Evolutionary conservation across 1,284 basidiomycete species (phyloP).

Genomic region (Rhodofomes roseus): DNA sequence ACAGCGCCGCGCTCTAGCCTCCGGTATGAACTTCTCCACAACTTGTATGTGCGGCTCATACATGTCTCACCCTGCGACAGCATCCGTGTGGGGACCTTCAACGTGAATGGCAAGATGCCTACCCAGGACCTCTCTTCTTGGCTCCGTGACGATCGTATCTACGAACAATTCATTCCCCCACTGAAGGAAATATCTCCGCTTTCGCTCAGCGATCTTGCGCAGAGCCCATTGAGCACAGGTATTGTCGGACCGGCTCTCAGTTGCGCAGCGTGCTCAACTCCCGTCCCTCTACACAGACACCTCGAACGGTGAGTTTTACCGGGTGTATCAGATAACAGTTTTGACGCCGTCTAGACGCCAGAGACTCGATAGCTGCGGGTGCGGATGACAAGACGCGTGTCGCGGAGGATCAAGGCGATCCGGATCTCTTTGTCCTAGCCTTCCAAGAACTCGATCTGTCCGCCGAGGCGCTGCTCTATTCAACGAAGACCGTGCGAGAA

Average conservation of each 20-base stretch:
- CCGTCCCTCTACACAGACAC: neutral
- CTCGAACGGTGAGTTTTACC: neutral
- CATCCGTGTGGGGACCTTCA: conserved; percentile 72
- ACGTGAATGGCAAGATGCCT: conserved; percentile 72
- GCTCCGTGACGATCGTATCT: conserved; percentile 30
- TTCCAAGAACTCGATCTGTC: conserved; percentile 79
- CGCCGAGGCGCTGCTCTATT: conserved; percentile 67
- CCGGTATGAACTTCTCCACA: conserved; percentile 14
- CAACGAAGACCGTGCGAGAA: conserved; percentile 55
- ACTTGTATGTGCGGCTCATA: neutral
- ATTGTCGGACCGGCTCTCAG: neutral
- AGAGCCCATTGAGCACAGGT: conserved; percentile 8
- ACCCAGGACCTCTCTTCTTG: conserved; percentile 61
- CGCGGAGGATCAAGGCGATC: conserved; percentile 35
- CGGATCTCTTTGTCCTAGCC: conserved; percentile 65
- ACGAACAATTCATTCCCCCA: conserved; percentile 29
- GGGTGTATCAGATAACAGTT: neutral
- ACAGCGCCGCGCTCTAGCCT: conserved; percentile 14
- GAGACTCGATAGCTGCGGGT: neutral
- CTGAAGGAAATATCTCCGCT: conserved; percentile 37
- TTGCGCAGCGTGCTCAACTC: neutral
- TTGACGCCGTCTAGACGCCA: conserved; percentile 2
- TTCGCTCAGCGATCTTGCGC: conserved; percentile 16
- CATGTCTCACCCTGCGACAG: conserved; percentile 27
- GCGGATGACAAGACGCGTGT: conserved; percentile 5